These are phyloP conservation scores for Cicer arietinum DNA, from an alignment of 306 rosid species.

Conservation along the genomic window DNA sequence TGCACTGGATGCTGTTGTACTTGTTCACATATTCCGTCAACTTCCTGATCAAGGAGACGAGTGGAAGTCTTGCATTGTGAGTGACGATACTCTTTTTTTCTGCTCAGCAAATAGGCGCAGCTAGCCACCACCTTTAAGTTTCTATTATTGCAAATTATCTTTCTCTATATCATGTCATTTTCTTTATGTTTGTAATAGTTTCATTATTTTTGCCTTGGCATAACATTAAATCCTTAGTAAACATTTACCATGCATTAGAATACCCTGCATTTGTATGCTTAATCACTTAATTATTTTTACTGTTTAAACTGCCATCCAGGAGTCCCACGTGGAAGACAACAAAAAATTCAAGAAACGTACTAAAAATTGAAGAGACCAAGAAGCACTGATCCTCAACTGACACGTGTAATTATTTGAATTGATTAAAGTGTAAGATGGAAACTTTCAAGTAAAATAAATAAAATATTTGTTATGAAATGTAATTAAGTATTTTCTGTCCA, in stretches of 20 bases:
- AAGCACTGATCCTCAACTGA: constrained; percentile 34
- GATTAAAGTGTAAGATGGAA: background rate
- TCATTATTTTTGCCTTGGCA: constrained; percentile 20
- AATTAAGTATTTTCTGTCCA: constrained; percentile 19
- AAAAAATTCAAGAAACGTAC: constrained; percentile 55
- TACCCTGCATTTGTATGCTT: constrained; percentile 24
- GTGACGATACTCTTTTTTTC: constrained; percentile 39
- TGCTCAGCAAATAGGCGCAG: background rate
- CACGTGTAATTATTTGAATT: background rate
- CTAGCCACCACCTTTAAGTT: constrained; percentile 4
- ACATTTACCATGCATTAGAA: constrained; percentile 18
- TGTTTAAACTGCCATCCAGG: constrained; percentile 54
- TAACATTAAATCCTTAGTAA: constrained; percentile 1
- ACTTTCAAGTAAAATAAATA: background rate
- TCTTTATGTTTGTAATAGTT: constrained; percentile 14
- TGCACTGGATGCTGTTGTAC: constrained; percentile 91
- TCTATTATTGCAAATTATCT: constrained; percentile 13
- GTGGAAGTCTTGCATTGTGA: constrained; percentile 89
- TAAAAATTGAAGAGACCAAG: constrained; percentile 38
- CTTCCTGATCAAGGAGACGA: constrained; percentile 67
- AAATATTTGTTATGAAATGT: constrained; percentile 6
- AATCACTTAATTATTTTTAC: background rate
- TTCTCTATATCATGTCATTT: constrained; percentile 8
- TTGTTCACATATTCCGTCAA: constrained; percentile 81
- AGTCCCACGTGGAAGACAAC: constrained; percentile 57